Evolutionary conservation across 1,284 basidiomycete genomes (phyloP).

Genomic region (Thelephora terrestris): DNA sequence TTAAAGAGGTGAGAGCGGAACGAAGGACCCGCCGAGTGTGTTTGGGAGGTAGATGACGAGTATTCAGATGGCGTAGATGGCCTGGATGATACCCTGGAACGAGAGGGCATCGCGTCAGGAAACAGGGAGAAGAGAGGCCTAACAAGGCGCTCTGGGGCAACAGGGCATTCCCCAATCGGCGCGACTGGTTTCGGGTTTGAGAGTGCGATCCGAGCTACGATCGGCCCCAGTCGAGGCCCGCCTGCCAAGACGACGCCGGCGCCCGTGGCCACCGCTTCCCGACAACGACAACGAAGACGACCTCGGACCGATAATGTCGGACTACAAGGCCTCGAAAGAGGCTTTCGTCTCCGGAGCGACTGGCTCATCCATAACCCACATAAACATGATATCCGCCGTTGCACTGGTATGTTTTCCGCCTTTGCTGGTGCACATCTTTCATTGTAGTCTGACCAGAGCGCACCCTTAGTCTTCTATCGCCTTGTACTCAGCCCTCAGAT

Average conservation of each 20-base stretch:
- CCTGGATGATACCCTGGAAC: not conserved
- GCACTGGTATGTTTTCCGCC: conserved; percentile 51
- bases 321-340: conserved; percentile 82
- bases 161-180: too few relatives aligned
- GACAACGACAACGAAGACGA: too few relatives aligned
- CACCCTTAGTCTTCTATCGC: conserved; percentile 54
- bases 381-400: conserved; percentile 67
- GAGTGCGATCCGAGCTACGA: too few relatives aligned
- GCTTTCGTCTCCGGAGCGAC: conserved; percentile 76
- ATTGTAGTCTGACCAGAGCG: too few relatives aligned
- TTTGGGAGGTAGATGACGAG: not conserved
- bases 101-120: not conserved
- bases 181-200: too few relatives aligned
- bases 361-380: conserved; percentile 66
- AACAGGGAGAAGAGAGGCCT: not conserved
- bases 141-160: too few relatives aligned
- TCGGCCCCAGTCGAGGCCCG: too few relatives aligned
- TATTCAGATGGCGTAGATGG: not conserved
- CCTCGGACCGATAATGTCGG: conserved; percentile 3
- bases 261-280: too few relatives aligned
- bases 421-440: not conserved
- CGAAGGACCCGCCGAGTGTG: not conserved
- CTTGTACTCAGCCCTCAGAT: conserved; percentile 50
- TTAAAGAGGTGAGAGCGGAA: conserved; percentile 36
- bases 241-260: too few relatives aligned